Conservation (phyloP, 169 alveolate genomes). For the Plasmodium gonderi region DNA sequence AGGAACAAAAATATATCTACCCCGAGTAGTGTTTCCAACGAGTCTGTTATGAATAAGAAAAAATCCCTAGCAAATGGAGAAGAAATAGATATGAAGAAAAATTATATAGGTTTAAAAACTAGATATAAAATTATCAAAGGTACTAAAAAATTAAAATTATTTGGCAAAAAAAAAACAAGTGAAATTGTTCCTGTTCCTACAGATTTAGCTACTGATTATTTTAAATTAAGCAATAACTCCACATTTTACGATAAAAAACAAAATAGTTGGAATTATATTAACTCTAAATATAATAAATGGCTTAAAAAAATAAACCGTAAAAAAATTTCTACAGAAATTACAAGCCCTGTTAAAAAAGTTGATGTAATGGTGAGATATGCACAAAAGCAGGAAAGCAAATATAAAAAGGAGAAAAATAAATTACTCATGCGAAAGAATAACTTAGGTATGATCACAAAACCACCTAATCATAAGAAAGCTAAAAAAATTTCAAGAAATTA, state of each 20-base stretch:
- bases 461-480: constrained; percentile 49
- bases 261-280: constrained; percentile 69
- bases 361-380: constrained; percentile 67
- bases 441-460: constrained; percentile 72
- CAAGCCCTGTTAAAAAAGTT: constrained; percentile 46
- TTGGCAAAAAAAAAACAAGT: constrained; percentile 42
- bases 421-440: constrained; percentile 33
- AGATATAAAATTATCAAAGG: constrained; percentile 60
- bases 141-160: constrained; percentile 62
- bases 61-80: background rate
- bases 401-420: constrained; percentile 64
- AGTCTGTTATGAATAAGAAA: background rate
- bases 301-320: constrained; percentile 43
- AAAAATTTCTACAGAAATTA: constrained; percentile 32
- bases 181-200: constrained; percentile 46
- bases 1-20: background rate
- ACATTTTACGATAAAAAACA: constrained; percentile 39
- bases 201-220: constrained; percentile 70
- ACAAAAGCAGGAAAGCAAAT: constrained; percentile 59
- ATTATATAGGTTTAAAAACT: constrained; percentile 68
- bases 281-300: constrained; percentile 65
- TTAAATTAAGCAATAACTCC: constrained; percentile 44
- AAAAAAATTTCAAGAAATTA: constrained; percentile 33
- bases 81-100: constrained; percentile 1
- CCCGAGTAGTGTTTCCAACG: background rate